These are phyloP conservation scores for Arthrobotrys megalospora DNA, from an alignment of 2,329 filamentous ascomycete species.

Conservation along the genomic window DNA sequence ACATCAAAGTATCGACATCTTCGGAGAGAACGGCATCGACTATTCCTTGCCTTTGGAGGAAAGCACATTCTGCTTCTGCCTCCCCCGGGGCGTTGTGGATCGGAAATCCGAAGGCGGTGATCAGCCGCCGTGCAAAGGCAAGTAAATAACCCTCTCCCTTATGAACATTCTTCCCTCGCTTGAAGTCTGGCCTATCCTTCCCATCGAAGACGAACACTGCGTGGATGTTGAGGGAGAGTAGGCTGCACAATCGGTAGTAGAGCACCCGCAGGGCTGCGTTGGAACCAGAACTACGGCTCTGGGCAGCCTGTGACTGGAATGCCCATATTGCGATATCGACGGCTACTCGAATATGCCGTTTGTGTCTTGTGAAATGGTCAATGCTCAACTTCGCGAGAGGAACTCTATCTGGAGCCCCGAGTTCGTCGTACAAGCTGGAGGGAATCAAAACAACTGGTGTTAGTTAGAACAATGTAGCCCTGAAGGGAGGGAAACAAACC, in stretches of 20 bases:
- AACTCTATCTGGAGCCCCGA: slow-evolving; percentile 83
- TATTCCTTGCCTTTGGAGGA: slow-evolving; percentile 83
- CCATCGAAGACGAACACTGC: slow-evolving; percentile 94
- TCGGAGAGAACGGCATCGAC: slow-evolving; percentile 96
- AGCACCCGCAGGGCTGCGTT: slow-evolving; percentile 39
- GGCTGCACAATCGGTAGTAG: slow-evolving; percentile 88
- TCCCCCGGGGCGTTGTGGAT: slow-evolving; percentile 92
- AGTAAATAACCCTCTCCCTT: slow-evolving; percentile 77
- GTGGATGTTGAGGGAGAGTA: slow-evolving; percentile 83
- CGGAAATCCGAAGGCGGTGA: slow-evolving; percentile 87
- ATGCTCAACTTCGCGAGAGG: slow-evolving; percentile 87
- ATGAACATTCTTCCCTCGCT: slow-evolving; percentile 83
- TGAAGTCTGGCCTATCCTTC: slow-evolving; percentile 85
- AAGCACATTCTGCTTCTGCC: slow-evolving; percentile 94
- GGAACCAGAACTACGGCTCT: slow-evolving; percentile 42
- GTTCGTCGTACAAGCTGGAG: slow-evolving; percentile 86
- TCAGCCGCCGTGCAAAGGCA: slow-evolving; percentile 83
- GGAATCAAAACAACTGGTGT: not conserved
- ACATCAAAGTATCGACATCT: slow-evolving; percentile 98
- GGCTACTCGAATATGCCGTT: slow-evolving; percentile 84
- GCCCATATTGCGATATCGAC: slow-evolving; percentile 98
- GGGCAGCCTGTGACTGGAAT: slow-evolving; percentile 80
- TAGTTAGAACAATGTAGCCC: not conserved
- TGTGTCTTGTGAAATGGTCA: slow-evolving; percentile 79
- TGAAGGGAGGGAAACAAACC: slow-evolving; percentile 22